A percentile compares a stretch with the other conserved stretches of the same genome.
Evolutionary conservation across 371 early-diverging fungal genomes (phyloP).

Genomic region (Encephalitozoon hellem): DNA sequence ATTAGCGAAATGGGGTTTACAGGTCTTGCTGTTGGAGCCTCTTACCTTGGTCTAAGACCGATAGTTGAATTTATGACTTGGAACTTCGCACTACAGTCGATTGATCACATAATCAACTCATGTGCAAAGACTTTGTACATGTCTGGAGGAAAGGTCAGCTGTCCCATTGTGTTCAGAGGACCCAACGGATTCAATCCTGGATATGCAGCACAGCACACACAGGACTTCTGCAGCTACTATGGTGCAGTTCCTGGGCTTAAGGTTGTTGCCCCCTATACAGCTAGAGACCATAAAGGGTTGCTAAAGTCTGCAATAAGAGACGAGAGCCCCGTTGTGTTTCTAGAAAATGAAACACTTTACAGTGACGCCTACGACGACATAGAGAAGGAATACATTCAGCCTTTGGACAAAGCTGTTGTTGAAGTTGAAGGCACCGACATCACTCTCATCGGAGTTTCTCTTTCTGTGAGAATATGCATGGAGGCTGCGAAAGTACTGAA

Average conservation of each 20-base stretch:
- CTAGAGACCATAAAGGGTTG: slow-evolving; percentile 91
- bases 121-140: slow-evolving; percentile 95
- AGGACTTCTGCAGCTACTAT: slow-evolving; percentile 93
- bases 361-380: slow-evolving; percentile 72
- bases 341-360: slow-evolving; percentile 97
- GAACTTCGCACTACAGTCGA: slow-evolving; percentile 98
- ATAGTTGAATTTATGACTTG: slow-evolving; percentile 99
- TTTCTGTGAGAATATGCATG: slow-evolving; percentile 73
- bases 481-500: slow-evolving; percentile 79
- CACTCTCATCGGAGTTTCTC: slow-evolving; percentile 85
- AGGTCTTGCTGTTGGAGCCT: slow-evolving; percentile 91
- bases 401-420: slow-evolving; percentile 45
- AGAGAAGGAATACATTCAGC: slow-evolving; percentile 19
- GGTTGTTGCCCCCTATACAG: slow-evolving; percentile 91
- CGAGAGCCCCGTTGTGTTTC: slow-evolving; percentile 88
- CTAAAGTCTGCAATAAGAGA: slow-evolving; percentile 91
- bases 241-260: slow-evolving; percentile 91
- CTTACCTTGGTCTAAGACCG: slow-evolving; percentile 84
- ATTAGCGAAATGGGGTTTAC: slow-evolving; percentile 97
- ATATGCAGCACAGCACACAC: slow-evolving; percentile 97
- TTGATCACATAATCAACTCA: slow-evolving; percentile 98
- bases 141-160: slow-evolving; percentile 77
- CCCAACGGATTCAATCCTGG: slow-evolving; percentile 96
- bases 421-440: slow-evolving; percentile 67
- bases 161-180: slow-evolving; percentile 96